phyloP scores from a whole-genome alignment of 2,329 filamentous ascomycete species.

The Purpureocillium lavendulum region DNA sequence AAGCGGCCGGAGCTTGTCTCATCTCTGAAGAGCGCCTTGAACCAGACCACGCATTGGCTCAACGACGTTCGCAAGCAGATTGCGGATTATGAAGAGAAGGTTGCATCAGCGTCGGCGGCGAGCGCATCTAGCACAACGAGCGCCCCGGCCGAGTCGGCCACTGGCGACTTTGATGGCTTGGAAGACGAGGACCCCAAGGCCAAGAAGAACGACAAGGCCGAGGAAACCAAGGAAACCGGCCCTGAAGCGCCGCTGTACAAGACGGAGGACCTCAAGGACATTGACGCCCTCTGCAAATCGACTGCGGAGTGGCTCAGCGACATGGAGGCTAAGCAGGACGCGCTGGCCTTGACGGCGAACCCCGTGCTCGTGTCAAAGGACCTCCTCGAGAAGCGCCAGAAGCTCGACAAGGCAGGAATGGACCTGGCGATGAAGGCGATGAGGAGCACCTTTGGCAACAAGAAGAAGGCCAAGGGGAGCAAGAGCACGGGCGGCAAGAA shows the following conservation, averaged over 20 bases:
- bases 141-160: slow-evolving; percentile 36
- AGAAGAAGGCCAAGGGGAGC: slow-evolving; percentile 25
- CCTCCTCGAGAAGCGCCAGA: slow-evolving; percentile 56
- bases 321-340: slow-evolving; percentile 62
- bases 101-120: slow-evolving; percentile 36
- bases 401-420: slow-evolving; percentile 62
- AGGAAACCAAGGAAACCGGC: slow-evolving; percentile 32
- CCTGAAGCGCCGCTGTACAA: slow-evolving; percentile 62
- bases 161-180: slow-evolving; percentile 61
- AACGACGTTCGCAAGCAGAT: slow-evolving; percentile 64
- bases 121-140: slow-evolving; percentile 22
- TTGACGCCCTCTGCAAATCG: slow-evolving; percentile 54
- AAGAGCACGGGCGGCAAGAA: slow-evolving; percentile 20
- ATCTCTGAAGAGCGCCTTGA: slow-evolving; percentile 60
- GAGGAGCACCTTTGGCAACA: slow-evolving; percentile 30
- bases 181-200: slow-evolving; percentile 55
- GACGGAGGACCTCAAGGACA: slow-evolving; percentile 58
- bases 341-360: slow-evolving; percentile 61
- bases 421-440: slow-evolving; percentile 65
- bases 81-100: slow-evolving; percentile 54
- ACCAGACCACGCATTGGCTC: slow-evolving; percentile 63
- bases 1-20: slow-evolving; percentile 64
- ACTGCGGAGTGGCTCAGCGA: slow-evolving; percentile 67
- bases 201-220: slow-evolving; percentile 35
- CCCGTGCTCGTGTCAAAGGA: slow-evolving; percentile 68